Conservation (phyloP, 2,329 filamentous ascomycete genomes). For the Chaetomiaceae sp. region DNA sequence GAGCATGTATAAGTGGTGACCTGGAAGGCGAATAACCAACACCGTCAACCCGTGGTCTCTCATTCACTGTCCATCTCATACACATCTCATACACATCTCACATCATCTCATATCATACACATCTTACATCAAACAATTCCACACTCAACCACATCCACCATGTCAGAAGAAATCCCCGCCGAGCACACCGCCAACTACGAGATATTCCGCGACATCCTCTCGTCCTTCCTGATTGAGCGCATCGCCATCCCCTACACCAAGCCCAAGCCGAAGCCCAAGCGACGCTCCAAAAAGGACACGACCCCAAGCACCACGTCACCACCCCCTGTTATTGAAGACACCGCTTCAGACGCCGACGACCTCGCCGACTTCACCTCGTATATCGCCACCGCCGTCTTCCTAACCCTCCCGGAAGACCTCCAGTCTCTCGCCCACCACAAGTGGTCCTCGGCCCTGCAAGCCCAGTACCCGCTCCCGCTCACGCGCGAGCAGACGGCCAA, state of each 20-base stretch:
- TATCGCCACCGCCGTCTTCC: conserved; percentile 65
- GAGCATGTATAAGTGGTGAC: too few species aligned
- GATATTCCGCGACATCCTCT: conserved; percentile 69
- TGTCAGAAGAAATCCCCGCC: conserved; percentile 14
- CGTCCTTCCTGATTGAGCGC: conserved; percentile 61
- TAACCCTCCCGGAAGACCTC: conserved; percentile 56
- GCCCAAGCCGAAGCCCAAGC: conserved; percentile 41
- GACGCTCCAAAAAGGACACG: conserved; percentile 29
- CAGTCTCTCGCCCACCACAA: conserved; percentile 56
- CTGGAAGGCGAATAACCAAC: too few species aligned
- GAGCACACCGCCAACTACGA: conserved; percentile 50
- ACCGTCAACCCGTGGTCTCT: too few species aligned
- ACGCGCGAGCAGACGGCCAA: conserved; percentile 44
- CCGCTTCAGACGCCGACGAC: conserved; percentile 13
- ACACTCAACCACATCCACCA: conserved; percentile 1
- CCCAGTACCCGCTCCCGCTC: conserved; percentile 54
- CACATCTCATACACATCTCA: not conserved
- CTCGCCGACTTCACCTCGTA: conserved; percentile 71
- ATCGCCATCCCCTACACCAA: conserved; percentile 41
- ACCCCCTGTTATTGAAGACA: not conserved
- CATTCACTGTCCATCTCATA: too few species aligned
- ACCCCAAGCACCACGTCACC: not conserved
- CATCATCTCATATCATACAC: not conserved
- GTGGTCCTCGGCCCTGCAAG: conserved; percentile 46
- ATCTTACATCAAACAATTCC: not conserved